phyloP scores from a whole-genome alignment of 2,329 filamentous ascomycete genomes.

The Talaromyces sp. region DNA sequence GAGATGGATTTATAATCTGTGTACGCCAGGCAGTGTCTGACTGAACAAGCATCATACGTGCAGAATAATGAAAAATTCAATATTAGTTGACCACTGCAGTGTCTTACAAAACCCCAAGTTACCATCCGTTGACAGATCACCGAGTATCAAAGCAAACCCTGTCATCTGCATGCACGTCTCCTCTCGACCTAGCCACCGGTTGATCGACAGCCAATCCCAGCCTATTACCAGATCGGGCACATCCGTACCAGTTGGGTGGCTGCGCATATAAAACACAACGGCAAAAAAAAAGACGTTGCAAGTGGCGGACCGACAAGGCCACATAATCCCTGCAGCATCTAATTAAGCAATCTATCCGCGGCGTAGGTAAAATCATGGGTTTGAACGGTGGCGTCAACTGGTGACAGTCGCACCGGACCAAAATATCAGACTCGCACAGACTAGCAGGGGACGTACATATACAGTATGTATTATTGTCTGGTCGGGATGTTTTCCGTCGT shows the following conservation, averaged over 20 bases:
- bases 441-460: background rate
- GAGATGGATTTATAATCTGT: background rate
- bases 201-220: background rate
- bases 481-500: too few relatives aligned
- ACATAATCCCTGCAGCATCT: background rate
- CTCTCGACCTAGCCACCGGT: background rate
- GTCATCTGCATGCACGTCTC: background rate
- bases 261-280: too few relatives aligned
- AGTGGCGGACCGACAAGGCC: background rate
- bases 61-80: too few relatives aligned
- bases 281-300: background rate
- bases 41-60: too few relatives aligned
- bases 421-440: background rate
- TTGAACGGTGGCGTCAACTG: background rate
- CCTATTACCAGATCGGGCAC: background rate
- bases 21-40: background rate
- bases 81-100: background rate
- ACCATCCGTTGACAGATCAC: too few relatives aligned
- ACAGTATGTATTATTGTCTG: too few relatives aligned
- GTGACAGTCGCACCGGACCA: background rate
- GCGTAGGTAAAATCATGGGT: background rate
- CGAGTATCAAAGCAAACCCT: too few relatives aligned
- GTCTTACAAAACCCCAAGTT: too few relatives aligned
- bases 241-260: too few relatives aligned
- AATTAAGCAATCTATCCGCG: background rate